phyloP scores from a whole-genome alignment of 495 filamentous ascomycete genomes.

The Massariosphaeria phaeospora region DNA sequence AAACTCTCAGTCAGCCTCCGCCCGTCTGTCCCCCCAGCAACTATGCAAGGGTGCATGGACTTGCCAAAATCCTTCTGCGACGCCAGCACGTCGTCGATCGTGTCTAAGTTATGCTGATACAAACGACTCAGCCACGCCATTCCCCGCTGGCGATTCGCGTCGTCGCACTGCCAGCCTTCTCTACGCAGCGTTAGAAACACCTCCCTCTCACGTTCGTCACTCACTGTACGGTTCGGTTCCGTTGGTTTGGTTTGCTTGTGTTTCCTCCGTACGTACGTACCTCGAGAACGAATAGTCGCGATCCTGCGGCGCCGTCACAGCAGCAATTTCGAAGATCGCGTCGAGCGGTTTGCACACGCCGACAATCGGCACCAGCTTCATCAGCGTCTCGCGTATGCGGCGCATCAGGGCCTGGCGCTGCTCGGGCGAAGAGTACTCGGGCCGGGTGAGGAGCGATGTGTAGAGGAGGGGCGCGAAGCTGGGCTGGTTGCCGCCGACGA shows the following conservation, averaged over 20 bases:
- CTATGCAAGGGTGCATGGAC: not conserved
- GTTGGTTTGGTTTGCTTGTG: not conserved
- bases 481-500: constrained; percentile 34
- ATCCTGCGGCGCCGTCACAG: constrained; percentile 34
- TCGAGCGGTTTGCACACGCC: constrained; percentile 38
- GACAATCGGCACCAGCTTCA: constrained; percentile 36
- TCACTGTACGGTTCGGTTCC: too few species aligned
- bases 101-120: constrained; percentile 34
- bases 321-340: constrained; percentile 36
- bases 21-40: too few species aligned
- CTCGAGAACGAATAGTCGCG: constrained; percentile 41
- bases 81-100: constrained; percentile 29
- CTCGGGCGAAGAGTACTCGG: constrained; percentile 31
- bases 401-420: constrained; percentile 37
- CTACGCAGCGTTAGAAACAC: constrained; percentile 14
- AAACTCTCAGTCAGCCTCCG: too few species aligned
- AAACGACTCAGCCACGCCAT: constrained; percentile 33
- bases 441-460: constrained; percentile 33
- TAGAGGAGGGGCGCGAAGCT: constrained; percentile 35
- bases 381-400: constrained; percentile 36
- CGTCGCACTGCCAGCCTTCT: constrained; percentile 39
- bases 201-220: not conserved
- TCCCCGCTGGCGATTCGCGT: constrained; percentile 35
- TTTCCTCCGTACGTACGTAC: constrained; percentile 9
- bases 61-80: constrained; percentile 38